A percentile compares a stretch with the other conserved stretches of the same genome.
These are phyloP conservation scores for Cyberlindnera lachancei DNA, from an alignment of 805 yeast species.

Conservation along the genomic window DNA sequence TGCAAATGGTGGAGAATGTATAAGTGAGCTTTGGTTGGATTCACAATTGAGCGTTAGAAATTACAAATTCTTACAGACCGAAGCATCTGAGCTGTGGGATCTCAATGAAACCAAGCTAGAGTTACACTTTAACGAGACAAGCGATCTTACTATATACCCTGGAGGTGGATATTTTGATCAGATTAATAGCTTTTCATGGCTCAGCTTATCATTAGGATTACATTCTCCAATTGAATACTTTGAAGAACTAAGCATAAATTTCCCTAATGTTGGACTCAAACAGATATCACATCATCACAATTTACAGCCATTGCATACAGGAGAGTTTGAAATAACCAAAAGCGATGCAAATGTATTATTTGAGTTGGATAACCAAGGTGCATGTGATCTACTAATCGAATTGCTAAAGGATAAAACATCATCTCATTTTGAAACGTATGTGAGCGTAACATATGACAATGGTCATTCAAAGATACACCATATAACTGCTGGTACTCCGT, in stretches of 20 bases:
- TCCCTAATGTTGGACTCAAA: not conserved
- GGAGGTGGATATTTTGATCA: conserved; percentile 1
- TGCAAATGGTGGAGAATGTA: not conserved
- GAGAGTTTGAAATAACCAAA: not conserved
- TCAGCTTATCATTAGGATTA: conserved; percentile 1
- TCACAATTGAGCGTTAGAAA: not conserved
- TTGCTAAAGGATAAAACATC: conserved; percentile 1
- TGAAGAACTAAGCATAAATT: not conserved
- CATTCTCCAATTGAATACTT: not conserved
- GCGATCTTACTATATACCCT: not conserved
- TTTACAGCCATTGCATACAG: not conserved
- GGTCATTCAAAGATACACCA: not conserved
- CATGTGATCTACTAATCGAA: conserved; percentile 5
- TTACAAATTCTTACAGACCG: not conserved
- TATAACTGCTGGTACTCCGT: conserved; percentile 8
- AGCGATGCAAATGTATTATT: conserved; percentile 5
- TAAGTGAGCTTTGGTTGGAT: conserved; percentile 1
- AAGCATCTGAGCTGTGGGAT: not conserved
- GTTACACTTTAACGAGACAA: not conserved
- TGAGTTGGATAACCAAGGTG: conserved; percentile 3
- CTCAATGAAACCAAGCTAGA: not conserved
- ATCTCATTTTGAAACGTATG: conserved; percentile 6
- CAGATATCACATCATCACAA: not conserved
- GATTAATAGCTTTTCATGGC: conserved; percentile 1
- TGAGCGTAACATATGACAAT: not conserved